A percentile compares a stretch with the other conserved stretches of the same genome.
Evolutionary conservation across 139 green algal species (phyloP).

Genomic region (Chlorella sp.): DNA sequence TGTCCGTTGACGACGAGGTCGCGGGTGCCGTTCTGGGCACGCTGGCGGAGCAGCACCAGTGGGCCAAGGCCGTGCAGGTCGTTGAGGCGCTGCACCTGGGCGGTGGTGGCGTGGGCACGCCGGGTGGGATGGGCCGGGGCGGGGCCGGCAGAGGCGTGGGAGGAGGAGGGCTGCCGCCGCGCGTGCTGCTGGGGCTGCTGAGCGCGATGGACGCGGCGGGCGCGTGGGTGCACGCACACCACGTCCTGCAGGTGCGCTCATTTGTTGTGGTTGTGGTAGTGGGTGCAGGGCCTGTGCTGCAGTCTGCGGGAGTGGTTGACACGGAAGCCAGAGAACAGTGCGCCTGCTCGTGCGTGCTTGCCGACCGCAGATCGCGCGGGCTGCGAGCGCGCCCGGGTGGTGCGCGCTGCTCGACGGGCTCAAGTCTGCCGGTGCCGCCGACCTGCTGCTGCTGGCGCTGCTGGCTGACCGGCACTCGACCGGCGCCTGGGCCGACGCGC

Average conservation of each 20-base stretch:
- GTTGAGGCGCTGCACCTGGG: slow-evolving; percentile 20
- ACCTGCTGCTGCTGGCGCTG: slow-evolving; percentile 28
- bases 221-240: slow-evolving; percentile 1
- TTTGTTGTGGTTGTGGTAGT: not conserved
- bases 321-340: no score
- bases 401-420: not conserved
- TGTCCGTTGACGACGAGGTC: slow-evolving; percentile 13
- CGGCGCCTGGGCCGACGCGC: slow-evolving; percentile 16
- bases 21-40: slow-evolving; percentile 13
- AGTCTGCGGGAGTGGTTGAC: not conserved
- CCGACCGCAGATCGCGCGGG: not conserved
- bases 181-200: not conserved
- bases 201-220: not conserved
- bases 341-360: not conserved
- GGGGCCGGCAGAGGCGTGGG: not conserved
- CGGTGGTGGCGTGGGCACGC: not conserved
- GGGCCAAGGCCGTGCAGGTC: slow-evolving; percentile 27
- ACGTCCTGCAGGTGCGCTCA: not conserved
- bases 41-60: slow-evolving; percentile 11
- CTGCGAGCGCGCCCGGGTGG: not conserved
- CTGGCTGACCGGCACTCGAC: slow-evolving; percentile 19
- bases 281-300: not conserved
- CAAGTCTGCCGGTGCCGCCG: not conserved
- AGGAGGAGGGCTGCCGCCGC: not conserved
- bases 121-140: not conserved